Percentiles rank a stretch among this genome's conserved stretches.
phyloP scores from a whole-genome alignment of 495 filamentous ascomycete species.

The Lentithecium fluviatile region DNA sequence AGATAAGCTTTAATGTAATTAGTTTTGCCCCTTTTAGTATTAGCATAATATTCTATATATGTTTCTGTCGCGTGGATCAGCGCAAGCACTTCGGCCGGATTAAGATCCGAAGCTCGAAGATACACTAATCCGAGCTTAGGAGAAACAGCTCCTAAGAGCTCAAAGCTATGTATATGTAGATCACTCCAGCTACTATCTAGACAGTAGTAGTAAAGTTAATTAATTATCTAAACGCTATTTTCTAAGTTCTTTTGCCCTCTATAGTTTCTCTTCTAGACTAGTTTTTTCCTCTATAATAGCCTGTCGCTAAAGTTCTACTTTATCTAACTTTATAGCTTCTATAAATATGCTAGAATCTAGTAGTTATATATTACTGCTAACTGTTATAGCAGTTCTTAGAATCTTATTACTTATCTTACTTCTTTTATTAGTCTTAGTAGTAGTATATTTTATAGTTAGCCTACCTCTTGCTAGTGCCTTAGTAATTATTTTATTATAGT shows the following conservation, averaged over 20 bases:
- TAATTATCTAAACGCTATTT: too few species aligned
- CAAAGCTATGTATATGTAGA: too few species aligned
- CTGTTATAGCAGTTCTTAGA: not conserved
- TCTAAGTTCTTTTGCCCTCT: too few species aligned
- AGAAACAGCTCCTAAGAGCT: too few species aligned
- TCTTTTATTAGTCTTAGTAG: not conserved
- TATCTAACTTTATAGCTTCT: not conserved
- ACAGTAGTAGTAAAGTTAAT: too few species aligned
- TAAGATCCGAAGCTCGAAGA: too few species aligned
- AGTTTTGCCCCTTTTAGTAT: not conserved
- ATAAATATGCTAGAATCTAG: not conserved
- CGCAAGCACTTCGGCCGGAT: too few species aligned
- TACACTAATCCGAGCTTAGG: too few species aligned
- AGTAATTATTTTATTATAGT: not conserved
- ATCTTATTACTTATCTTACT: not conserved
- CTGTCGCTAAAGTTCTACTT: not conserved
- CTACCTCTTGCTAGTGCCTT: not conserved
- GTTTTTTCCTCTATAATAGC: not conserved
- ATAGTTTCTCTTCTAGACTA: not conserved
- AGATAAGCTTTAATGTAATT: slow-evolving; percentile 23
- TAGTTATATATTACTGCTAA: not conserved
- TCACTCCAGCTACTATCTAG: too few species aligned
- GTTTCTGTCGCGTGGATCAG: too few species aligned
- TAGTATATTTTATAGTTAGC: not conserved
- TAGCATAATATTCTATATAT: not conserved